Evolutionary conservation across 2,329 filamentous ascomycete genomes (phyloP).

Genomic region (Thielaviopsis musarum): DNA sequence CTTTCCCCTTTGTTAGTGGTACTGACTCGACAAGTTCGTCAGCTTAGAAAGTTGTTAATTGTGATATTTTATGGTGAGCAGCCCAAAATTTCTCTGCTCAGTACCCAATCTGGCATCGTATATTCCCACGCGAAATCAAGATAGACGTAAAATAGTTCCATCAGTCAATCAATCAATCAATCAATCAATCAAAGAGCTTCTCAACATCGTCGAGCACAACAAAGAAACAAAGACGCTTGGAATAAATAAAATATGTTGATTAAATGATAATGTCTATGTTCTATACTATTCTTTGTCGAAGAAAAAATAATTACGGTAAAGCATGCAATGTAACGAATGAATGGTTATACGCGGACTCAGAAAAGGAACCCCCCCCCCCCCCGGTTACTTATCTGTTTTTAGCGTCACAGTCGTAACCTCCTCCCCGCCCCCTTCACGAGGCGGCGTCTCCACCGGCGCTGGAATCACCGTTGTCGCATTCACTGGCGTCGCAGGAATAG

Average conservation of each 20-base stretch:
- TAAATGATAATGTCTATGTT: not conserved
- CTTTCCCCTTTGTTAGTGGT: too few relatives aligned
- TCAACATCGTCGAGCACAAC: too few relatives aligned
- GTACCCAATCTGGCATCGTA: too few relatives aligned
- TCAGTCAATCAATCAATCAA: too few relatives aligned
- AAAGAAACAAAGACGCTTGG: not conserved
- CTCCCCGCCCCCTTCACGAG: not conserved
- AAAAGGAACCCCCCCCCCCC: too few relatives aligned
- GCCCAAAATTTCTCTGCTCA: too few relatives aligned
- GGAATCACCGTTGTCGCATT: not conserved
- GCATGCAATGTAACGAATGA: not conserved
- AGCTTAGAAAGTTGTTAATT: too few relatives aligned
- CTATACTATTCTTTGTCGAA: not conserved
- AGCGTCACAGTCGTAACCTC: not conserved
- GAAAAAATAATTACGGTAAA: not conserved
- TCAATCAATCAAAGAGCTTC: too few relatives aligned
- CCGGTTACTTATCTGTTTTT: not conserved
- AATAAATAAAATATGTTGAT: not conserved
- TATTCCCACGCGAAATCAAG: too few relatives aligned
- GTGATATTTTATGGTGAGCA: too few relatives aligned
- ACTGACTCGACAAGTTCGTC: too few relatives aligned
- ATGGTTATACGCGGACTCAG: not conserved
- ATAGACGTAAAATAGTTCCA: too few relatives aligned
- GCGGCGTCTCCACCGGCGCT: not conserved
- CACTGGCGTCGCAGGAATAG: not conserved